These are phyloP conservation scores for Hypoxylon sp. DNA, from an alignment of 2,329 filamentous ascomycete genomes.

Conservation along the genomic window DNA sequence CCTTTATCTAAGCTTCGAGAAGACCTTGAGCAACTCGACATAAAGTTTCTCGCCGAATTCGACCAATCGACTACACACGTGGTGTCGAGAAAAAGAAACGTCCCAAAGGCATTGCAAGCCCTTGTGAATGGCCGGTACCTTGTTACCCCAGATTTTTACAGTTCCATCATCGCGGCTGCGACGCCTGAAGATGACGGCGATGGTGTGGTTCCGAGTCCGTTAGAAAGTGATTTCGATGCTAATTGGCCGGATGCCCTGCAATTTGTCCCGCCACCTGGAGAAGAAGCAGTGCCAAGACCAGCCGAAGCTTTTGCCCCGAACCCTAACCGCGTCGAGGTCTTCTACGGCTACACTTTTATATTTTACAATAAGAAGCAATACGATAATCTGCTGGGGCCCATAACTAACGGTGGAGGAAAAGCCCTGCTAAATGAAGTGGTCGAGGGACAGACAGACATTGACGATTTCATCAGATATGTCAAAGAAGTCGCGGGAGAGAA, in stretches of 20 bases:
- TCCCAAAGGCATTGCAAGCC: conserved; percentile 86
- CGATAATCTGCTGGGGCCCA: conserved; percentile 79
- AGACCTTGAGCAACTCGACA: conserved; percentile 85
- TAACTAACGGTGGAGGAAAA: conserved; percentile 87
- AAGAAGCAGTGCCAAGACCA: conserved; percentile 79
- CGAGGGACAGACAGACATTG: conserved; percentile 74
- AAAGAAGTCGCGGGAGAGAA: conserved; percentile 82
- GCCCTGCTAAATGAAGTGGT: conserved; percentile 76
- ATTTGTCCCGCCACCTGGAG: conserved; percentile 80
- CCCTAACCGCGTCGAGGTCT: conserved; percentile 75
- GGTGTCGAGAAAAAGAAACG: conserved; percentile 90
- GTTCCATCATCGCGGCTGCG: conserved; percentile 76
- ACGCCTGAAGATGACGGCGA: conserved; percentile 63
- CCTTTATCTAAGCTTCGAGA: conserved; percentile 73
- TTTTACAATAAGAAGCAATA: conserved; percentile 85
- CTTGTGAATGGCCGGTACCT: conserved; percentile 85
- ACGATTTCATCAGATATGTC: conserved; percentile 85
- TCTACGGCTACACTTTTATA: conserved; percentile 89
- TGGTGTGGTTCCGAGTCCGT: conserved; percentile 64
- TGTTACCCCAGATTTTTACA: conserved; percentile 80
- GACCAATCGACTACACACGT: conserved; percentile 85
- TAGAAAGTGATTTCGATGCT: conserved; percentile 85
- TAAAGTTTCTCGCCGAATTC: conserved; percentile 86
- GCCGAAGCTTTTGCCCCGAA: conserved; percentile 81
- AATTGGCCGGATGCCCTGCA: conserved; percentile 83